phyloP scores from a whole-genome alignment of 768 basidiomycete species.

The Naematelia encephala region DNA sequence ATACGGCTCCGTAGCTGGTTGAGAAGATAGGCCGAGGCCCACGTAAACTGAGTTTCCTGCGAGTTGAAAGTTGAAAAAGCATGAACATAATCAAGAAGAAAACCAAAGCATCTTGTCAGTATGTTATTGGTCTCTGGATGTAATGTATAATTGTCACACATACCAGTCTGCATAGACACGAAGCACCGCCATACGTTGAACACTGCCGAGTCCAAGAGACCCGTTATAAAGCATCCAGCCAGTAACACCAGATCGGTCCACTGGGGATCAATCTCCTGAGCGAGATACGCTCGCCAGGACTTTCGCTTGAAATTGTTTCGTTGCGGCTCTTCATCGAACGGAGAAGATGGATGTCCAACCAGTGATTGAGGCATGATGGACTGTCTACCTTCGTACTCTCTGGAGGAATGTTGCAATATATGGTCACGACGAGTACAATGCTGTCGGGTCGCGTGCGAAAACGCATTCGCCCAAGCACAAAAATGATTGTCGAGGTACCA shows the following conservation, averaged over 20 bases:
- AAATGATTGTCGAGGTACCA: no score
- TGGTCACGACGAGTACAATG: no score
- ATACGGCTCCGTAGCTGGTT: conserved; percentile 15
- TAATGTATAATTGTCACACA: neutral
- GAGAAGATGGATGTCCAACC: neutral
- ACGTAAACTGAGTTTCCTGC: conserved; percentile 23
- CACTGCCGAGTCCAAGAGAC: conserved; percentile 22
- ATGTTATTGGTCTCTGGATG: neutral
- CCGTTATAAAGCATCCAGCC: conserved; percentile 18
- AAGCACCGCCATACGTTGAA: conserved; percentile 25
- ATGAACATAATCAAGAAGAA: neutral
- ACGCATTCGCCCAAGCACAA: no score
- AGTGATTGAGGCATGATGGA: neutral
- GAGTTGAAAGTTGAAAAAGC: neutral
- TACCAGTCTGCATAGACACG: conserved; percentile 25
- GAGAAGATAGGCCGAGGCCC: conserved; percentile 16
- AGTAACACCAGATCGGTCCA: conserved; percentile 16
- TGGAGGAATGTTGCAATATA: no score
- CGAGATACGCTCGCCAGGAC: conserved; percentile 3
- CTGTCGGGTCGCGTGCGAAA: no score
- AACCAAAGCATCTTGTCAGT: neutral
- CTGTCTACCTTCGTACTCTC: neutral
- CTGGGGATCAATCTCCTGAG: conserved; percentile 9
- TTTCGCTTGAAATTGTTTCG: neutral
- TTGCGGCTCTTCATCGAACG: neutral